Evolutionary conservation across 495 filamentous ascomycete species (phyloP), one percentile per base, ranked within the genome.

Genomic region (Penicillium longicatenatum): DNA sequence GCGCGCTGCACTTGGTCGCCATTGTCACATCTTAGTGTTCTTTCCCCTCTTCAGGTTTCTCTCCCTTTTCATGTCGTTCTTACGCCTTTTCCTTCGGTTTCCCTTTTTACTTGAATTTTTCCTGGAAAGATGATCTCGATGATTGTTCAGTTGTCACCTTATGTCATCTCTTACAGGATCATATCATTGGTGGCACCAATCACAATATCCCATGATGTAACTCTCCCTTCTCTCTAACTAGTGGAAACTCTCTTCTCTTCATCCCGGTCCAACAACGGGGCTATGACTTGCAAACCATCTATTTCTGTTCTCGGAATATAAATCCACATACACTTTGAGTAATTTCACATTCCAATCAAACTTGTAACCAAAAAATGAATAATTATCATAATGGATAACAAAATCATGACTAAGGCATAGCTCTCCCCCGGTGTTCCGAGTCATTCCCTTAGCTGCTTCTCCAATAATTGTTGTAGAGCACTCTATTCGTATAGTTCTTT

Each of bases 1-100:
- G 19, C 46, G 22, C 22, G 14, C 41, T 50, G 47, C 50, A 42
- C 10, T 50, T 8, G 6, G 21, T 26, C 11, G 6, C 33, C 17
- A 2, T 19, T 6, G 30, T 46, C 47, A 44, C 42, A 52, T 50
- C 26, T 20, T 50, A 35, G 29, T 50, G 47, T 50, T 8, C 6
- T 24, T 24, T 37, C 22, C 46, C 46, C 46, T 21, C 46, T 33
- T 11, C n/a, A n/a, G n/a, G n/a, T 31, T 49, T 1, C 4, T 48
- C 19, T 44, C 12, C 1, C 1, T 44, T 22, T 22, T 1, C 8
- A 19, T 16, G n/a, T n/a, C n/a, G n/a, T 44, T n/a, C 10, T 16
- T 44, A n/a, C n/a, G n/a, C n/a, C 16, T 22, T 20, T 24, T 30
- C 29, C 16, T 24, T 24, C 35, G 29, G 4, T 50, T 33, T 14